Evolutionary conservation across 495 filamentous ascomycete species (phyloP).

Genomic region (Aspergillus wentii): DNA sequence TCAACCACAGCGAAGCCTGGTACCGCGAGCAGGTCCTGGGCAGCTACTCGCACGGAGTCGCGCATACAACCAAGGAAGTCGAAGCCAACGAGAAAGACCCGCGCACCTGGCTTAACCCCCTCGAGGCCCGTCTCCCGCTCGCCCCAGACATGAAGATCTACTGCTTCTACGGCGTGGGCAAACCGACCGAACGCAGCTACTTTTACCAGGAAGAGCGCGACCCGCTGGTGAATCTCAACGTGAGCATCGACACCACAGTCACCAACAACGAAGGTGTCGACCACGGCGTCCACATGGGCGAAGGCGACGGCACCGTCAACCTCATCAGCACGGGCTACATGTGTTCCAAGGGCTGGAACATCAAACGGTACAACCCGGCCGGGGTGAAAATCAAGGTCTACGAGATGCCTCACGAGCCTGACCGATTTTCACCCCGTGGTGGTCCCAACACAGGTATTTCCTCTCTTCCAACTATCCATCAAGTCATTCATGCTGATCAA

Average conservation of each 20-base stretch:
- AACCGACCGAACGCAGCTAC: conserved; percentile 86
- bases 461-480: too few species aligned
- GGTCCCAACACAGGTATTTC: conserved; percentile 80
- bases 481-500: too few species aligned
- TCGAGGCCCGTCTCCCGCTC: conserved; percentile 82
- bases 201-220: conserved; percentile 76
- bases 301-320: conserved; percentile 93
- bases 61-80: conserved; percentile 73
- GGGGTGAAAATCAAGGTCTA: conserved; percentile 73
- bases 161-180: conserved; percentile 94
- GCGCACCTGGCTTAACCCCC: conserved; percentile 89
- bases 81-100: conserved; percentile 80
- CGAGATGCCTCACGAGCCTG: conserved; percentile 96
- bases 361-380: conserved; percentile 90
- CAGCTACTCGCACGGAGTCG: conserved; percentile 86
- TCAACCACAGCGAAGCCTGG: conserved; percentile 77
- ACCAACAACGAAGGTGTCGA: conserved; percentile 63
- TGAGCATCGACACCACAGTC: conserved; percentile 86
- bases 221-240: conserved; percentile 62
- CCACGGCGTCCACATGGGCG: conserved; percentile 86
- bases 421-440: conserved; percentile 83
- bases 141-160: conserved; percentile 94
- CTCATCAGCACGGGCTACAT: conserved; percentile 88
- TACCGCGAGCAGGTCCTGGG: conserved; percentile 64
- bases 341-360: conserved; percentile 88